Evolutionary conservation across 805 yeast genomes (phyloP).

Genomic region (Maudiozyma saulgeensis): DNA sequence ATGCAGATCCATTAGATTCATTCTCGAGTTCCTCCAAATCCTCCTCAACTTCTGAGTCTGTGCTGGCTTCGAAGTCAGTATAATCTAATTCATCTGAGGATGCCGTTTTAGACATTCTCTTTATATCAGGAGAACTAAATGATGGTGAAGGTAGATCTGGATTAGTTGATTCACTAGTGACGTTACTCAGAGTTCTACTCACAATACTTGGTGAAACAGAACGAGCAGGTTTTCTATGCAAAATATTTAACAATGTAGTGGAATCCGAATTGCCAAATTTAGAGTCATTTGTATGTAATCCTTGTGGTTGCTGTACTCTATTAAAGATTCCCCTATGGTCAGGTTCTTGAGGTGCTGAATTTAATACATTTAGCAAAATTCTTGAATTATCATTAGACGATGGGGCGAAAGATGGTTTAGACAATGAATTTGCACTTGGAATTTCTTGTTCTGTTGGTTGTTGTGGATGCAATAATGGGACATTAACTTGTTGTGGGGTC

Average conservation of each 20-base stretch:
- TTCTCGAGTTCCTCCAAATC: constrained; percentile 6
- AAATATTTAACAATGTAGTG: constrained; percentile 10
- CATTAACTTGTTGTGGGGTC: constrained; percentile 1
- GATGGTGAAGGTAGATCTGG: constrained; percentile 2
- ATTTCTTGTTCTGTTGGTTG: constrained; percentile 16
- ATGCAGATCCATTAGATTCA: background rate
- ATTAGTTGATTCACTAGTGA: background rate
- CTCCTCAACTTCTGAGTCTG: constrained; percentile 16
- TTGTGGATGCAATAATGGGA: constrained; percentile 7
- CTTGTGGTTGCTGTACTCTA: background rate
- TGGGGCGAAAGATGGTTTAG: constrained; percentile 30
- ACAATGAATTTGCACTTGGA: constrained; percentile 34
- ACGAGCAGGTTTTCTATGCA: constrained; percentile 4
- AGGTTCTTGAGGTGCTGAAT: constrained; percentile 1
- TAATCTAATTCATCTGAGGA: constrained; percentile 7
- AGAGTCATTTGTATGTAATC: background rate
- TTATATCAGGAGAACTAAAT: background rate
- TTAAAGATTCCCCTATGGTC: background rate
- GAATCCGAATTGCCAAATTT: constrained; percentile 6
- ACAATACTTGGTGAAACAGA: background rate
- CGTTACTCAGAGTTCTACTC: background rate
- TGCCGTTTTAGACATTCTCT: background rate
- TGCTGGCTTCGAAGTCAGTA: constrained; percentile 24
- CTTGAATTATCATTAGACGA: constrained; percentile 9
- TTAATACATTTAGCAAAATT: constrained; percentile 32